phyloP scores from a whole-genome alignment of 805 yeast genomes.

The Candida schatavii region DNA sequence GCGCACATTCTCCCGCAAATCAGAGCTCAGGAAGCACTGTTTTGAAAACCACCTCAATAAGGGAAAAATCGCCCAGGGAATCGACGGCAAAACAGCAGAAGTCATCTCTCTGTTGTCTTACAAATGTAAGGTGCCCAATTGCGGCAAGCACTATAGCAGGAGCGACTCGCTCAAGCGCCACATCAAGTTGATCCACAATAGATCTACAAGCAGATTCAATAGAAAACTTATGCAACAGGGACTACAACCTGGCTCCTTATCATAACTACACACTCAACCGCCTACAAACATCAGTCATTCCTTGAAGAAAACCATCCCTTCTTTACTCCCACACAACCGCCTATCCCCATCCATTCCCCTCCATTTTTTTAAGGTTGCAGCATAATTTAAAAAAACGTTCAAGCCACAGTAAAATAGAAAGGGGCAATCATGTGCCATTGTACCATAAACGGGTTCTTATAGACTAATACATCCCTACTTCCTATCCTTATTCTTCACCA shows the following conservation, averaged over 20 bases:
- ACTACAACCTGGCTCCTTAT: no score
- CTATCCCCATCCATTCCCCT: no score
- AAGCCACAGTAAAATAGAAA: not conserved
- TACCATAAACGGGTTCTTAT: not conserved
- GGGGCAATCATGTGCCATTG: slow-evolving; percentile 1
- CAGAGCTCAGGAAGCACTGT: slow-evolving; percentile 1
- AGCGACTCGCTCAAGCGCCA: slow-evolving; percentile 3
- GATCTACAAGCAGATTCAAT: slow-evolving; percentile 1
- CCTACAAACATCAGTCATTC: no score
- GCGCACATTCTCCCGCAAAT: not conserved
- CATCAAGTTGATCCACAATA: not conserved
- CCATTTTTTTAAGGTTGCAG: no score
- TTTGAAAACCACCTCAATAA: not conserved
- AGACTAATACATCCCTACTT: not conserved
- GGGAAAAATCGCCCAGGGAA: not conserved
- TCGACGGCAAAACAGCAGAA: not conserved
- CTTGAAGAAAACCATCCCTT: no score
- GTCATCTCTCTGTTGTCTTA: not conserved
- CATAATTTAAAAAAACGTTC: not conserved
- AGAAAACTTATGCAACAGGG: not conserved
- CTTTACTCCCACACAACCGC: no score
- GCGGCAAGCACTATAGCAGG: slow-evolving; percentile 2
- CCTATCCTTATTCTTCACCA: no score
- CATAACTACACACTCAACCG: no score
- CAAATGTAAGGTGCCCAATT: not conserved